These are phyloP conservation scores for Coemansia nantahalensis DNA, from an alignment of 192 early-diverging fungal genomes.

Conservation along the genomic window DNA sequence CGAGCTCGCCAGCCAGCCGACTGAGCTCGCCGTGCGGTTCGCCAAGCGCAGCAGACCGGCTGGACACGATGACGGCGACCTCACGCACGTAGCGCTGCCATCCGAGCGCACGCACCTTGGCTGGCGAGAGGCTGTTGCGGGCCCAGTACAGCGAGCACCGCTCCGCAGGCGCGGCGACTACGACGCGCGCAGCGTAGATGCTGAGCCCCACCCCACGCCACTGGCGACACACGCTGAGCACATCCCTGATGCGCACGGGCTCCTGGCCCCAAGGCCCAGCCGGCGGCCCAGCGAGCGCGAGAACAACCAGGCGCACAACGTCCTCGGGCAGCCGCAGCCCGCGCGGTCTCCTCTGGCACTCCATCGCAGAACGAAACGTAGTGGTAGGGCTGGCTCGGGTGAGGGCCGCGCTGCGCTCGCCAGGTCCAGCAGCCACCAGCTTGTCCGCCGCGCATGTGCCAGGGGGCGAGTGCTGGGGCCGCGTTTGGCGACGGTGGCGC, in stretches of 20 bases:
- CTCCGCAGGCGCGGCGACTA: slow-evolving; percentile 8
- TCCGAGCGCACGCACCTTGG: slow-evolving; percentile 17
- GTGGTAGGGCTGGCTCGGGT: no score
- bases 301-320: slow-evolving; percentile 9
- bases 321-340: slow-evolving; percentile 12
- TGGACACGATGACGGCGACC: slow-evolving; percentile 5
- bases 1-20: neutral
- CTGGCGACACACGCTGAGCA: slow-evolving; percentile 13
- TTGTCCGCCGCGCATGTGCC: no score
- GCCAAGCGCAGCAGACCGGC: neutral
- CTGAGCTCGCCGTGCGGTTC: neutral
- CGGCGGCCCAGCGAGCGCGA: neutral
- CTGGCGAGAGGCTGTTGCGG: slow-evolving; percentile 13
- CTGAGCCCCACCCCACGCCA: slow-evolving; percentile 26
- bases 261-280: slow-evolving; percentile 5
- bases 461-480: no score
- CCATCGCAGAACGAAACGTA: no score
- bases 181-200: slow-evolving; percentile 16
- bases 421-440: no score
- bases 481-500: no score
- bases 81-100: slow-evolving; percentile 16
- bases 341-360: no score
- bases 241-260: slow-evolving; percentile 5
- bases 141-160: slow-evolving; percentile 13
- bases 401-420: no score